phyloP scores from a whole-genome alignment of 768 basidiomycete genomes.

The Lentinula guzmanii region DNA sequence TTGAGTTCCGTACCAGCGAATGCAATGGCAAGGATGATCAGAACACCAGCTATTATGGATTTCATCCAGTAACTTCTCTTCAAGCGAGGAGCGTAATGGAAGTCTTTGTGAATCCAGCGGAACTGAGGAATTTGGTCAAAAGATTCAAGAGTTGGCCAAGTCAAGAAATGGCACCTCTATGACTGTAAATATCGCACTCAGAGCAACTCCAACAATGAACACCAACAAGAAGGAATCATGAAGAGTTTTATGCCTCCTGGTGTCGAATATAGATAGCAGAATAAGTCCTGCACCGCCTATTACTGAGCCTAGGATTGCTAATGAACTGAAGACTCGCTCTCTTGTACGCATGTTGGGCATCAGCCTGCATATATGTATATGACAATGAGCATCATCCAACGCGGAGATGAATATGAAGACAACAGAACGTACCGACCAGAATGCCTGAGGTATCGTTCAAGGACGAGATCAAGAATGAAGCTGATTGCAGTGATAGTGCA shows the following conservation, averaged over 20 bases:
- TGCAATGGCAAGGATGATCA: conserved; percentile 57
- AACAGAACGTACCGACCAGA: conserved; percentile 40
- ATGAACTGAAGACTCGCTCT: conserved; percentile 45
- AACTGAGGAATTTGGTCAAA: conserved; percentile 31
- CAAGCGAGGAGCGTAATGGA: conserved; percentile 35
- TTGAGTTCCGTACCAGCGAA: conserved; percentile 51
- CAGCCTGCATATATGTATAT: conserved; percentile 33
- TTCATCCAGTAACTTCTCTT: conserved; percentile 55
- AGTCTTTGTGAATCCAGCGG: conserved; percentile 59
- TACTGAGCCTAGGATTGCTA: conserved; percentile 58
- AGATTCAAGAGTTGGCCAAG: background rate
- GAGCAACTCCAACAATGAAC: conserved; percentile 65
- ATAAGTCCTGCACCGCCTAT: conserved; percentile 63
- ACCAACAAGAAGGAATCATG: conserved; percentile 64
- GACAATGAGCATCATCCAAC: background rate
- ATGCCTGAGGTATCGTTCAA: conserved; percentile 64
- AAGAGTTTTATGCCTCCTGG: conserved; percentile 38
- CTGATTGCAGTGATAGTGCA: conserved; percentile 56
- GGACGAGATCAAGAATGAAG: conserved; percentile 53
- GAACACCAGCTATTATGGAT: conserved; percentile 47
- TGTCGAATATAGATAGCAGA: conserved; percentile 69
- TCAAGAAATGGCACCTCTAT: conserved; percentile 41
- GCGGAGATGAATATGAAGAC: background rate
- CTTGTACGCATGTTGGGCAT: conserved; percentile 49
- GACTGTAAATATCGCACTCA: conserved; percentile 72